These are phyloP conservation scores for Epipyxis sp. DNA, from an alignment of 108 stramenopile species.

Conservation along the genomic window DNA sequence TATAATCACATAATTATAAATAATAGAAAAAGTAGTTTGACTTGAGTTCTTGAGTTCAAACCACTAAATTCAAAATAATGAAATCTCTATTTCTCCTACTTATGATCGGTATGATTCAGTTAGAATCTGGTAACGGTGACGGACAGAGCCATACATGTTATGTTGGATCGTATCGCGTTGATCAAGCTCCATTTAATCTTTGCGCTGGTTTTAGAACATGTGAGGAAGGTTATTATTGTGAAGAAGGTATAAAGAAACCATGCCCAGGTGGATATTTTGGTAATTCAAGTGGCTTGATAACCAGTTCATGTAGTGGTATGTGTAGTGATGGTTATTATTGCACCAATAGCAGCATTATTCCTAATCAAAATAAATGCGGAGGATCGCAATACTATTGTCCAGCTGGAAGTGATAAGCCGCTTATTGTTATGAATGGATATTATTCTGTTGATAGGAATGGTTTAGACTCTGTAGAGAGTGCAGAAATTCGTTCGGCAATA, in stretches of 20 bases:
- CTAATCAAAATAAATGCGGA: background rate
- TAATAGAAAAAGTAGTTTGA: too few relatives aligned
- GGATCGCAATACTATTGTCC: conserved; percentile 53
- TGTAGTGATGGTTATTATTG: conserved; percentile 39
- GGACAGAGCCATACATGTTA: too few relatives aligned
- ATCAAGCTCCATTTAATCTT: background rate
- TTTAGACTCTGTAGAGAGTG: background rate
- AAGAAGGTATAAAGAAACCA: conserved; percentile 27
- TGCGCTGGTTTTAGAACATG: conserved; percentile 19
- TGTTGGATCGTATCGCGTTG: background rate
- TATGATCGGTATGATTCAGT: too few relatives aligned
- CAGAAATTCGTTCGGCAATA: background rate
- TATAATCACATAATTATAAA: too few relatives aligned
- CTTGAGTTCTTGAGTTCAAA: too few relatives aligned
- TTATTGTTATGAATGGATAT: conserved; percentile 45
- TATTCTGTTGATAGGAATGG: conserved; percentile 32
- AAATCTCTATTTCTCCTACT: too few relatives aligned
- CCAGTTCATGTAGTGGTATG: conserved; percentile 37
- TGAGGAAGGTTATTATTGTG: conserved; percentile 45
- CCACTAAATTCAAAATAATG: too few relatives aligned
- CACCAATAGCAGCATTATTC: background rate
- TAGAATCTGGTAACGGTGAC: too few relatives aligned
- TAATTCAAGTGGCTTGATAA: conserved; percentile 31
- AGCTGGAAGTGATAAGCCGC: conserved; percentile 39
- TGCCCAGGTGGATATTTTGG: conserved; percentile 43